Conservation (phyloP, 2,329 filamentous ascomycete species). For the Aspergillus spinulosporus region DNA sequence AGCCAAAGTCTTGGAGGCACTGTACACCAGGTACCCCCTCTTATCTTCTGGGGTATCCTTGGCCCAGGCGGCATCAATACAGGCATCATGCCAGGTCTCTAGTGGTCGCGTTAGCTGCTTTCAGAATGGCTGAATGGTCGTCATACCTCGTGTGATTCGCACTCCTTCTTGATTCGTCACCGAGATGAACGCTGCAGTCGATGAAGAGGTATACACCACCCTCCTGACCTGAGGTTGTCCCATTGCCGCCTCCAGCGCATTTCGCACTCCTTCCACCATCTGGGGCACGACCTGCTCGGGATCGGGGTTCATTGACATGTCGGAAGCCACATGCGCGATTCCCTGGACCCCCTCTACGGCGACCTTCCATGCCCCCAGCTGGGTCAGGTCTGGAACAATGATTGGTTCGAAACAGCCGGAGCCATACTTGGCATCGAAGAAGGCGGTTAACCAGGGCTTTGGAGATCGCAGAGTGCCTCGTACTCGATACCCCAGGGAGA, state of each 20-base stretch:
- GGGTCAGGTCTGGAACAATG: not conserved
- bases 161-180: not conserved
- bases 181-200: constrained; percentile 12
- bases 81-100: constrained; percentile 14
- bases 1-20: constrained; percentile 49
- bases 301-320: constrained; percentile 17
- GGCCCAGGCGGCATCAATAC: constrained; percentile 13
- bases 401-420: not conserved
- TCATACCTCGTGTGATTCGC: constrained; percentile 17
- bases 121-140: not conserved
- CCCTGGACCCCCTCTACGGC: not conserved
- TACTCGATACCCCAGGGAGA: constrained; percentile 44
- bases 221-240: constrained; percentile 13
- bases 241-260: constrained; percentile 18
- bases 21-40: constrained; percentile 17
- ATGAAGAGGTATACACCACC: constrained; percentile 25
- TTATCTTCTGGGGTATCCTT: not conserved
- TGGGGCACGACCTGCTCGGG: constrained; percentile 13
- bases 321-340: constrained; percentile 13
- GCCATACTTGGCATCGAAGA: constrained; percentile 27
- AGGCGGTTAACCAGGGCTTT: constrained; percentile 24
- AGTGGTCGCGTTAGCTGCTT: not conserved
- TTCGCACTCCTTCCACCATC: constrained; percentile 11
- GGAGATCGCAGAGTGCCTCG: constrained; percentile 45
- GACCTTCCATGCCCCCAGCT: not conserved